These are phyloP conservation scores for Euphorbia tirucalli DNA, from an alignment of 345 rosid species.

Conservation along the genomic window DNA sequence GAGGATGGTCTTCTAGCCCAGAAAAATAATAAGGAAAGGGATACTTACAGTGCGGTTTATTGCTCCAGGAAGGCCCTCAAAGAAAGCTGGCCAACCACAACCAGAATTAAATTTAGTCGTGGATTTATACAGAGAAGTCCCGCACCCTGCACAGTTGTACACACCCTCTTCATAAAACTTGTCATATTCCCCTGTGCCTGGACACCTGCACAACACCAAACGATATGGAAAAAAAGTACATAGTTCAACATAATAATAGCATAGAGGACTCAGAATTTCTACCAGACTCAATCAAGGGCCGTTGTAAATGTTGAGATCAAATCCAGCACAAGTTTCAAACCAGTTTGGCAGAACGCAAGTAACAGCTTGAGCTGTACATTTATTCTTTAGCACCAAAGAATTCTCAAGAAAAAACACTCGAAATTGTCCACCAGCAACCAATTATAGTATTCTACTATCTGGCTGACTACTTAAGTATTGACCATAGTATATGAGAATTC, in stretches of 20 bases:
- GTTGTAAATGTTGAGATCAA: not conserved
- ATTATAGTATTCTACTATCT: too few species aligned
- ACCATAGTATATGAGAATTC: not conserved
- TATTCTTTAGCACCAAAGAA: not conserved
- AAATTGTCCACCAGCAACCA: not conserved
- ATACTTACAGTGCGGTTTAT: constrained; percentile 57
- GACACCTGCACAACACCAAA: constrained; percentile 45
- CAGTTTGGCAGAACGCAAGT: not conserved
- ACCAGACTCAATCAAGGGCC: not conserved
- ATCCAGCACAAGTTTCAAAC: not conserved
- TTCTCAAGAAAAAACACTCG: not conserved
- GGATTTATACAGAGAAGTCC: constrained; percentile 77
- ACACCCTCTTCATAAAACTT: constrained; percentile 63
- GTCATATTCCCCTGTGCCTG: constrained; percentile 86
- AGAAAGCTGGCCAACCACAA: constrained; percentile 97
- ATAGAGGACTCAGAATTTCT: not conserved
- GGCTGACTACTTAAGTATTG: not conserved
- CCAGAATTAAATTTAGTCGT: constrained; percentile 78
- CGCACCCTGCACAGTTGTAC: constrained; percentile 82
- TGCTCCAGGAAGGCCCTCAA: constrained; percentile 83
- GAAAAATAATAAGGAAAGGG: not conserved
- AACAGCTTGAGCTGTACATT: not conserved
- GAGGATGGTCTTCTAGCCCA: not conserved
- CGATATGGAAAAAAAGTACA: not conserved
- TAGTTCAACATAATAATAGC: not conserved